Conservation (phyloP, 2,329 filamentous ascomycete genomes). For the Fusarium abutilonis region DNA sequence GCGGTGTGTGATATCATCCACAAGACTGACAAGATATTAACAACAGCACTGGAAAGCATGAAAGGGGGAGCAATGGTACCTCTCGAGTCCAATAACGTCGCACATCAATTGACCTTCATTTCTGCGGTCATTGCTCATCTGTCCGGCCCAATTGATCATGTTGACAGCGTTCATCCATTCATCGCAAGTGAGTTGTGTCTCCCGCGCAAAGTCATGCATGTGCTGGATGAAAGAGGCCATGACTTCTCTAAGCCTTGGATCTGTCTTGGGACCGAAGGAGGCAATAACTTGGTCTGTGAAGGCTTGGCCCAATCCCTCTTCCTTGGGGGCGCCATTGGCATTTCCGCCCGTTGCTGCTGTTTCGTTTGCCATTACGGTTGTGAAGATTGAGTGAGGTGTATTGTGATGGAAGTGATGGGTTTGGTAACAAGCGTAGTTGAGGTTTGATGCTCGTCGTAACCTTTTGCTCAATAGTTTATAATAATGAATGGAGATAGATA, state of each 20-base stretch:
- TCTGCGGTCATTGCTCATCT: constrained; percentile 73
- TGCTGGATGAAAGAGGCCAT: constrained; percentile 75
- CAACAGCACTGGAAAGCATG: not conserved
- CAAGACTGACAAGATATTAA: constrained; percentile 56
- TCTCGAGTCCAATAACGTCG: constrained; percentile 80
- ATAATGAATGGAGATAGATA: not conserved
- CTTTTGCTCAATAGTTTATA: not conserved
- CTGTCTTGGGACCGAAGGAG: constrained; percentile 76
- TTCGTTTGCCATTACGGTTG: constrained; percentile 46
- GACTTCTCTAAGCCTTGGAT: constrained; percentile 73
- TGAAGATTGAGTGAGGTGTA: not conserved
- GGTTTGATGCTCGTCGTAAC: not conserved
- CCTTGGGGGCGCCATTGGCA: constrained; percentile 40
- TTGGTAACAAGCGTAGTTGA: not conserved
- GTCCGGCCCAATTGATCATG: constrained; percentile 68
- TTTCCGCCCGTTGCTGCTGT: constrained; percentile 58
- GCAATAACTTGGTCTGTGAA: constrained; percentile 80
- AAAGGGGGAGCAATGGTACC: constrained; percentile 45
- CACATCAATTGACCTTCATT: constrained; percentile 80
- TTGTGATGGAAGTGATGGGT: not conserved
- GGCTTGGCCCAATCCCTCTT: constrained; percentile 51
- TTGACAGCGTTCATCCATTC: constrained; percentile 80
- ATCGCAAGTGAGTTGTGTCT: constrained; percentile 80
- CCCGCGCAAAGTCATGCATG: constrained; percentile 83
- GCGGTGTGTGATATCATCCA: constrained; percentile 83